These are phyloP conservation scores for Neurospora sublineolata DNA, from an alignment of 495 filamentous ascomycete genomes.

Conservation along the genomic window DNA sequence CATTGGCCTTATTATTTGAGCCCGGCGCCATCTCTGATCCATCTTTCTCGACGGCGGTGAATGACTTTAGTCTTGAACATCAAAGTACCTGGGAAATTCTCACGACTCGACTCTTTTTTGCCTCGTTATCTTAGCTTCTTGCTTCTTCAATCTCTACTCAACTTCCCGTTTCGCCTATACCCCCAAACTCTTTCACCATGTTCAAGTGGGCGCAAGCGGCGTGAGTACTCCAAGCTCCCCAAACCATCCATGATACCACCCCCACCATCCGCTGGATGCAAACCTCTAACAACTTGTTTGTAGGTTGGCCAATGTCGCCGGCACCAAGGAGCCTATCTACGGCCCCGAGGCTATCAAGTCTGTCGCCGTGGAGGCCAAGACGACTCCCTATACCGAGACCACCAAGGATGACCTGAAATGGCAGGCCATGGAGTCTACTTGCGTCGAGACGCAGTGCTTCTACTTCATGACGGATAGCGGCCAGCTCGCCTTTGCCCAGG, in stretches of 20 bases:
- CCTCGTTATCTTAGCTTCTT: neutral
- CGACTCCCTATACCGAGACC: conserved; percentile 69
- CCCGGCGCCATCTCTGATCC: neutral
- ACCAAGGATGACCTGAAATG: conserved; percentile 71
- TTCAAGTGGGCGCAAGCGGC: conserved; percentile 42
- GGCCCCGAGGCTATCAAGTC: conserved; percentile 79
- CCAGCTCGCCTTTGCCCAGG: conserved; percentile 64
- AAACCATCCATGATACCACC: conserved; percentile 5
- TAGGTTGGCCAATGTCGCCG: conserved; percentile 82
- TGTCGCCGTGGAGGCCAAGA: conserved; percentile 67
- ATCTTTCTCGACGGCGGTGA: conserved; percentile 17
- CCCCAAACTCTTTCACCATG: conserved; percentile 23
- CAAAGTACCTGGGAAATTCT: conserved; percentile 2
- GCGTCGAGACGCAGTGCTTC: conserved; percentile 93
- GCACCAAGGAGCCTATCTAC: conserved; percentile 93
- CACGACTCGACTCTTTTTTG: conserved; percentile 1
- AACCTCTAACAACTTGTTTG: conserved; percentile 7
- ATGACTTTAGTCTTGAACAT: conserved; percentile 2
- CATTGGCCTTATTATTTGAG: conserved; percentile 8
- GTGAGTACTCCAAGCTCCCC: conserved; percentile 7
- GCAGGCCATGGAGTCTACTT: conserved; percentile 68
- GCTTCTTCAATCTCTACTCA: neutral
- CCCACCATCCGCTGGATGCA: neutral
- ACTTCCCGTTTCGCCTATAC: neutral
- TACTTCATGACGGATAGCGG: conserved; percentile 77